Evolutionary conservation across 2,329 filamentous ascomycete species (phyloP).

Genomic region (Exophiala lecanii-corni): DNA sequence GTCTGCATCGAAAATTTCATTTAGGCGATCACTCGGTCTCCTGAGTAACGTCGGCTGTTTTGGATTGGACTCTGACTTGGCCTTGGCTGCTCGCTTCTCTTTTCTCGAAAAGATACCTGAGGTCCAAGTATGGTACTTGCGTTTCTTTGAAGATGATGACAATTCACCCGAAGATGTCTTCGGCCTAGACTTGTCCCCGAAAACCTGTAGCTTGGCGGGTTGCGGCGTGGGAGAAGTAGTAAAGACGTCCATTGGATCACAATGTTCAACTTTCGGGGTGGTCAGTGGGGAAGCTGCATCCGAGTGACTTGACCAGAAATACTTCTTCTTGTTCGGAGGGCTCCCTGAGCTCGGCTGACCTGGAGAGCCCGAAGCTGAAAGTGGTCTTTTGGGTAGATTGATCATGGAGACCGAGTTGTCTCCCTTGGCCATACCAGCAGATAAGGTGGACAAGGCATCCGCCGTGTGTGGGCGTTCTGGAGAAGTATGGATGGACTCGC

Average conservation of each 20-base stretch:
- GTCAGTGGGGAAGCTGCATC: constrained; percentile 30
- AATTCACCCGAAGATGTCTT: constrained; percentile 31
- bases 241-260: constrained; percentile 20
- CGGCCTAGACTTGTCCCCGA: constrained; percentile 23
- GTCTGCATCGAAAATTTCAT: constrained; percentile 47
- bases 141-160: constrained; percentile 53
- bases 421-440: constrained; percentile 27
- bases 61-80: constrained; percentile 37
- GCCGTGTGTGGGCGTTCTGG: constrained; percentile 42
- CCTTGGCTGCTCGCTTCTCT: constrained; percentile 42
- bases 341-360: constrained; percentile 20
- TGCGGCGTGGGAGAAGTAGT: constrained; percentile 2
- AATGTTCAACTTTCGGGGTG: constrained; percentile 28
- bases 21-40: constrained; percentile 36
- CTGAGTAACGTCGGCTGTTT: constrained; percentile 42
- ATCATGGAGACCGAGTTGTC: constrained; percentile 23
- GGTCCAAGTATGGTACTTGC: constrained; percentile 66
- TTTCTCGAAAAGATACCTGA: constrained; percentile 49
- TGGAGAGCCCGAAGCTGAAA: constrained; percentile 36
- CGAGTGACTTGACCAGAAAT: constrained; percentile 29
- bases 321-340: constrained; percentile 28
- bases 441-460: constrained; percentile 30
- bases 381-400: constrained; percentile 35
- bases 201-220: constrained; percentile 1
- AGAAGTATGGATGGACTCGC: constrained; percentile 21